Base-by-base conservation (phyloP, 1,284 basidiomycete genomes). In the Cryptococcus sp. region DNA sequence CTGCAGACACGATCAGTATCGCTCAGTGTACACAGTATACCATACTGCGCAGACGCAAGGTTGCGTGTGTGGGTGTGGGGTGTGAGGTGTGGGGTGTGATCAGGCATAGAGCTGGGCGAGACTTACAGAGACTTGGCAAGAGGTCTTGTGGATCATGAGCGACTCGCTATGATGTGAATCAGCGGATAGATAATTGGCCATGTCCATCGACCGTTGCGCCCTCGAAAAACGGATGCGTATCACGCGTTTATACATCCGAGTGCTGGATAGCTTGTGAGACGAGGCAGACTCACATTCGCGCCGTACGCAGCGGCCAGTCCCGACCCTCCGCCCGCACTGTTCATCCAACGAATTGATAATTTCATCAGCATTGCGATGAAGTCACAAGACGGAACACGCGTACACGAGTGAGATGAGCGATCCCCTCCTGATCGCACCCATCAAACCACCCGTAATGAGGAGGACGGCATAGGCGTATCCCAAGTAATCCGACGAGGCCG, bases 401-500 rank as follows among this genome's bases (percentile, higher is more conserved):
- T 50, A 73, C 71, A 71, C 54, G 8, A 73, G 61, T 2, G 73
- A 76, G n/a, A 71, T 57, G 25, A 66, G 53, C 4, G 74, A 76
- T 3, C 75, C 72, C 57, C 67, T 67, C 48, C 69, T 62, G 51
- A 72, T 46, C 41, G 62, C 72, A 11, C 75, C 75, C 52, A 72
- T 64, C 5, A 71, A 51, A 15, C 74, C 75, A 15, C 75, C 75
- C 2, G 57, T 50, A 40, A 60, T 55, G 53, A 77, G 58, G 47
- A 75, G 45, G 4, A 60, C 53, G 39, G 75, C 70, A 55, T 68
- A 75, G 46, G 63, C 57, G 59, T 70, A 76, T 47, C 73, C 75
- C 1, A 50, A 20, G 51, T 62, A 58, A 45, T 62, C 61, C n/a
- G 57, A 42, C 46, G 27, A 38, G 47, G n/a, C 40, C 57, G 35